These are phyloP conservation scores for Psilocybe cyanescens DNA, from an alignment of 768 basidiomycete genomes.

Conservation along the genomic window DNA sequence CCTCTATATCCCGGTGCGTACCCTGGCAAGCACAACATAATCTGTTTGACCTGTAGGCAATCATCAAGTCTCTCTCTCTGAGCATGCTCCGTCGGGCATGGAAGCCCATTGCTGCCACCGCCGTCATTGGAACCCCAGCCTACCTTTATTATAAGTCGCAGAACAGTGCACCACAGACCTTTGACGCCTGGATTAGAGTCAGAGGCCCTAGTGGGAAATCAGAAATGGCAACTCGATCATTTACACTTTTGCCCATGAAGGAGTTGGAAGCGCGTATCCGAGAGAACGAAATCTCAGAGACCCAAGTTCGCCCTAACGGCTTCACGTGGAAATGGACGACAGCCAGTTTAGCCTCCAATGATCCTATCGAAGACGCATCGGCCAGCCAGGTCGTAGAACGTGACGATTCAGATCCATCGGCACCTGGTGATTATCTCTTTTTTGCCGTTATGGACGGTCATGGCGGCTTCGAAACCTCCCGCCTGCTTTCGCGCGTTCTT, in stretches of 20 bases:
- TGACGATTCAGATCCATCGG: slow-evolving; percentile 60
- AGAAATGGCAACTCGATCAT: slow-evolving; percentile 51
- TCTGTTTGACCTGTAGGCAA: background rate
- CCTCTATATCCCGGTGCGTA: background rate
- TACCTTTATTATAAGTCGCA: slow-evolving; percentile 59
- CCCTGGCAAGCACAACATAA: background rate
- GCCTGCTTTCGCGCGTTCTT: slow-evolving; percentile 79
- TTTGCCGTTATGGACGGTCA: slow-evolving; percentile 95
- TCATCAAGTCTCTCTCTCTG: background rate
- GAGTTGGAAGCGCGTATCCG: slow-evolving; percentile 60
- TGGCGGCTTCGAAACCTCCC: slow-evolving; percentile 81
- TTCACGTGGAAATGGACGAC: slow-evolving; percentile 78
- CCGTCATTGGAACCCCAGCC: slow-evolving; percentile 58
- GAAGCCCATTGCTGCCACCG: slow-evolving; percentile 67
- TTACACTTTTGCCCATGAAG: slow-evolving; percentile 60
- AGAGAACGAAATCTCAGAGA: slow-evolving; percentile 52
- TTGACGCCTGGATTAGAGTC: slow-evolving; percentile 60
- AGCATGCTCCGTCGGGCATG: slow-evolving; percentile 68
- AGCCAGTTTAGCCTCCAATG: slow-evolving; percentile 81
- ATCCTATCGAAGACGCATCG: slow-evolving; percentile 90
- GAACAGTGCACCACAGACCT: slow-evolving; percentile 49
- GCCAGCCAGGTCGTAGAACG: slow-evolving; percentile 69
- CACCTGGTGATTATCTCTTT: slow-evolving; percentile 76
- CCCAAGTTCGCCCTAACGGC: slow-evolving; percentile 53
- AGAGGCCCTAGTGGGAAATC: slow-evolving; percentile 63